These are phyloP conservation scores for Diplodia sapinea DNA, from an alignment of 2,329 filamentous ascomycete genomes.

Conservation along the genomic window DNA sequence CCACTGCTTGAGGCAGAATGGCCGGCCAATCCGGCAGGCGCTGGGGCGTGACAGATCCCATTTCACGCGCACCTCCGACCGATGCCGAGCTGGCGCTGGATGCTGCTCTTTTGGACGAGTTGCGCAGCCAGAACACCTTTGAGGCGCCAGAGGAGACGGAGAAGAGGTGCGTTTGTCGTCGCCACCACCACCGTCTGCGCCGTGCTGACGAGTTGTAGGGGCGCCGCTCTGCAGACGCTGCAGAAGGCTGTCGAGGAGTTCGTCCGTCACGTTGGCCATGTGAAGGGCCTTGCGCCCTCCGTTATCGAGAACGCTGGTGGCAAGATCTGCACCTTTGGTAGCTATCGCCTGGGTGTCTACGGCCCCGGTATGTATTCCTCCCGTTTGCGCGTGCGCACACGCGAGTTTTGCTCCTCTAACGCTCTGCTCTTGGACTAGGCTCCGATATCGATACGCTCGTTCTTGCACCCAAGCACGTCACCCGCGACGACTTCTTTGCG, in stretches of 20 bases:
- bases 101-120: conserved; percentile 78
- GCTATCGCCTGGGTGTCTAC: conserved; percentile 91
- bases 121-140: conserved; percentile 90
- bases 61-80: conserved; percentile 78
- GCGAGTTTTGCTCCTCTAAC: background rate
- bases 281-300: conserved; percentile 74
- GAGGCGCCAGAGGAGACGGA: conserved; percentile 82
- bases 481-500: conserved; percentile 88
- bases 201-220: conserved; percentile 55
- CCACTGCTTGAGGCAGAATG: conserved; percentile 37
- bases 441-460: conserved; percentile 98
- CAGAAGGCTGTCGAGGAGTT: conserved; percentile 85
- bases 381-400: background rate
- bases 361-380: conserved; percentile 67
- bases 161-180: conserved; percentile 65
- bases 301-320: conserved; percentile 84
- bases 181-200: background rate
- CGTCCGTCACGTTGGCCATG: conserved; percentile 77
- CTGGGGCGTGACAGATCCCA: conserved; percentile 82
- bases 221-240: conserved; percentile 21
- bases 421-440: conserved; percentile 54
- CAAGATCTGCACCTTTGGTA: conserved; percentile 95
- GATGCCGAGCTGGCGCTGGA: conserved; percentile 77
- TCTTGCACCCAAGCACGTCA: conserved; percentile 87
- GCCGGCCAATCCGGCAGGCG: conserved; percentile 42